These are phyloP conservation scores for Pouteria campechiana DNA, from an alignment of 179 eudicot genomes.

Conservation along the genomic window DNA sequence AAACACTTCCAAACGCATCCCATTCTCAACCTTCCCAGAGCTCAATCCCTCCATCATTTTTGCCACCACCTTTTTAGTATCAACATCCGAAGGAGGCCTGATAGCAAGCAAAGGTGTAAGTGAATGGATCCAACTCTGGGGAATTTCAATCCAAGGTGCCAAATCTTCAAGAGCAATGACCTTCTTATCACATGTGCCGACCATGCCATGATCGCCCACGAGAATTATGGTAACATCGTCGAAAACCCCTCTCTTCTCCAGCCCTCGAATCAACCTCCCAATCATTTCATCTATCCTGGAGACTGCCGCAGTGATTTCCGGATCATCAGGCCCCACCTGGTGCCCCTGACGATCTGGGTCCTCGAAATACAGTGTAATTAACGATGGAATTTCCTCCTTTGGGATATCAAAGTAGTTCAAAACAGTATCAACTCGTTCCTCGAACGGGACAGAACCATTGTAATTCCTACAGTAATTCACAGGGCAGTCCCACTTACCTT, in stretches of 20 bases:
- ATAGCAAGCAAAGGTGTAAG: conserved; percentile 72
- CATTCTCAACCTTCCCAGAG: conserved; percentile 61
- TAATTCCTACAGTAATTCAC: conserved; percentile 29
- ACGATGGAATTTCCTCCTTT: conserved; percentile 44
- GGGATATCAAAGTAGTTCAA: conserved; percentile 57
- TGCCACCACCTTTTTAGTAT: conserved; percentile 33
- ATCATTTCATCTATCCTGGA: conserved; percentile 54
- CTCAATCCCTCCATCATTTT: conserved; percentile 71
- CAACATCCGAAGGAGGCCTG: conserved; percentile 37
- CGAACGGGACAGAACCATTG: conserved; percentile 70
- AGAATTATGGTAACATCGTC: conserved; percentile 66
- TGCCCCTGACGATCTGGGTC: conserved; percentile 97
- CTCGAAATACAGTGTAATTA: conserved; percentile 81
- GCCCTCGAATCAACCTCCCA: conserved; percentile 64
- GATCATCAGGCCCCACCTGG: conserved; percentile 71
- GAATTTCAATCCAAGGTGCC: conserved; percentile 53
- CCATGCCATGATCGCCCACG: conserved; percentile 98
- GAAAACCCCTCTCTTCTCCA: conserved; percentile 71
- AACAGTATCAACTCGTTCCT: conserved; percentile 62
- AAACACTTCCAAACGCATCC: conserved; percentile 47
- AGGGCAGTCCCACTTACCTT: conserved; percentile 66
- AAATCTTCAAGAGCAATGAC: conserved; percentile 60
- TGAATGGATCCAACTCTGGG: conserved; percentile 56
- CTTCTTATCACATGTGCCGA: conserved; percentile 82
- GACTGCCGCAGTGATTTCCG: conserved; percentile 61